Evolutionary conservation across 441 rosid genomes (phyloP), one percentile per base, ranked within the genome.

Genomic region (Biscutella laevigata): DNA sequence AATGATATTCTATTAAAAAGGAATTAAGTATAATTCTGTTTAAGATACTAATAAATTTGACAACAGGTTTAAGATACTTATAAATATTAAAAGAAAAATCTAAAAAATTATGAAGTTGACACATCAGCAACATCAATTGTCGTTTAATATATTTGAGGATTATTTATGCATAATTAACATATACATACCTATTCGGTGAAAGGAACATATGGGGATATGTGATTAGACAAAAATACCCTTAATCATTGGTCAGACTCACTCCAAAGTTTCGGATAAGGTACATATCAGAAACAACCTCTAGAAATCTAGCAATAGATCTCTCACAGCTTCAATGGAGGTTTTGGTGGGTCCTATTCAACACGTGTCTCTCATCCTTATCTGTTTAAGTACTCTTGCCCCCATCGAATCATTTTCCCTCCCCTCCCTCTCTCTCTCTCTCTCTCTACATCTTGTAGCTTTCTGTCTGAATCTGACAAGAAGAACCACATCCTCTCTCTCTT

Each of bases 291-390:
- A 27, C 56, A 49, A 66, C 70, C 65, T 20, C 41, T 66, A 66
- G 55, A 44, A 66, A 44, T 58, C 49, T 24, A 66, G 70, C 65
- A 66, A 51, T 52, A 58, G 70, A 66, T 66, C 65, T 58, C 44
- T 30, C 58, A 49, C 53, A 49, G 28, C 16, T 50, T 9, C 42
- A 33, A 41, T 4, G 16, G 19, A 48, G 24, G 9, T 41, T n/a
- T n/a, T n/a, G 35, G 21, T 42, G 43, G 70, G 54, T 35, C 65
- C 55, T n/a, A 16, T 8, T 16, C 25, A 26, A 28, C 54, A 58
- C 65, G 65, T 66, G 60, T 50, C 20, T 6, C 0, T 22, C 37
- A 58, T 44, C 65, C 56, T 59, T 49, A 44, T 44, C 7, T 0
- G 57, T 39, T 56, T 58, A 37, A 7, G 50, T 43, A 44, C 53